Conservation (phyloP, 2,329 filamentous ascomycete genomes). For the Fusarium continuum region DNA sequence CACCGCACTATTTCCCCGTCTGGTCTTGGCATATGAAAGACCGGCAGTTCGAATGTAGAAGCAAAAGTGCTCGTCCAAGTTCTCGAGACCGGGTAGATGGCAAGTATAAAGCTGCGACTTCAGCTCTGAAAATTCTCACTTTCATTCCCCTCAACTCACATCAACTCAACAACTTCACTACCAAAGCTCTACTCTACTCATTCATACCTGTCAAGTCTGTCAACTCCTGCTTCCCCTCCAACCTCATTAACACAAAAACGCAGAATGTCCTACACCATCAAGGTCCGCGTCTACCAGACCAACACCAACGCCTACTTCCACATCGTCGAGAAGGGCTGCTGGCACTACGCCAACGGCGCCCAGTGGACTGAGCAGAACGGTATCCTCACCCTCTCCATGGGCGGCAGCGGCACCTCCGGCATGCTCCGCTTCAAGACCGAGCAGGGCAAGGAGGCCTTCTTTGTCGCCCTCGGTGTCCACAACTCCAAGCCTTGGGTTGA, state of each 20-base stretch:
- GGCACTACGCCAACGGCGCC: conserved; percentile 35
- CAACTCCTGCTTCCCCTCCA: fast-evolving
- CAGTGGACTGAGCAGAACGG: conserved; percentile 24
- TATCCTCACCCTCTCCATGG: conserved; percentile 20
- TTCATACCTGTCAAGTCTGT: neutral
- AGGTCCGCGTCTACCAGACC: conserved; percentile 36
- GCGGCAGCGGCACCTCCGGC: conserved; percentile 29
- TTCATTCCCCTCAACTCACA: neutral
- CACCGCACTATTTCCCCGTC: neutral
- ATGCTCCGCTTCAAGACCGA: conserved; percentile 38
- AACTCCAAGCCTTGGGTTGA: conserved; percentile 38
- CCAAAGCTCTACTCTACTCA: fast-evolving
- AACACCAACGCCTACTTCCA: conserved; percentile 34
- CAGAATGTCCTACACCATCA: conserved; percentile 36
- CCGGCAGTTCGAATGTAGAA: neutral
- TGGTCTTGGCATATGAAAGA: too few relatives aligned
- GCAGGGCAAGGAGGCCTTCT: conserved; percentile 33
- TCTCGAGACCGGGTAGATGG: fast-evolving
- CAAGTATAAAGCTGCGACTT: neutral
- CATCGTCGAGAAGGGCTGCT: conserved; percentile 29
- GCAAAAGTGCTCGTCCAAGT: neutral
- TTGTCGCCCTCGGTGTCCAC: conserved; percentile 29
- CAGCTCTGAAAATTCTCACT: fast-evolving
- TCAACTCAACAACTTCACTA: neutral
- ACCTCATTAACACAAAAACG: neutral